Base-by-base conservation (phyloP, 495 filamentous ascomycete genomes). In the Astrothelium subdiscretum region DNA sequence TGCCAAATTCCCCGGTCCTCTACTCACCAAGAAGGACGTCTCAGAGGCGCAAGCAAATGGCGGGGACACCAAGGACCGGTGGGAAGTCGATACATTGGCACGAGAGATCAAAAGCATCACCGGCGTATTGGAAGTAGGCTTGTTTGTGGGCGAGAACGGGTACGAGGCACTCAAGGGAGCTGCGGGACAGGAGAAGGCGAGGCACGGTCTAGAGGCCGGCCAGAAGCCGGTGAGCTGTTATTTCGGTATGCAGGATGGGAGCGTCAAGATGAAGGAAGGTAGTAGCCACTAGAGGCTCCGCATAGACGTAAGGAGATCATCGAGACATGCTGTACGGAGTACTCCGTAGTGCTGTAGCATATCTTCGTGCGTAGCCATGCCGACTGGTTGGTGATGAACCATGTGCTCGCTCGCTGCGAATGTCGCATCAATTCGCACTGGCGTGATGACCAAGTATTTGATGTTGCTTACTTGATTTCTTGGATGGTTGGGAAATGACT, bases 151-250 rank as follows among this genome's bases (percentile, higher is more conserved):
- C 0, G 54, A 82, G 65, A 90, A 90, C 60, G 91, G 91, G 3
- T 72, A 79, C 2, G 76, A 92, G 72, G 85, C 85, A 35, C 77
- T 79, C 42, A 54, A 29, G 48, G 3, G 6, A 29, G 78, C 76
- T 44, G 72, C 73, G 43, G 84, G 83, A 15, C 76, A 74, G 52
- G 73, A 79, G 58, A 75, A 78, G 51, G 65, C 59, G 32, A 43
- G 54, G 32, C 61, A 66, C 18, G 62, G 24, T 22, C 29, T 31
- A 15, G 22, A 60, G 29, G 88, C 90, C 32, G 94, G 91, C 2
- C 90, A 96, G 77, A 92, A 90, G 73, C 94, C 94, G 2, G 82
- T 96, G 26, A 89, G 90, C 43, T 92, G 90, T 32, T 98, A 97
- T 75, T 97, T 97, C 73, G 94, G 94, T 18, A 90, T 90, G 87